A percentile compares a stretch with the other conserved stretches of the same genome.
Evolutionary conservation across 106 monocot species (phyloP).

Genomic region (Dioscorea zingiberensis): DNA sequence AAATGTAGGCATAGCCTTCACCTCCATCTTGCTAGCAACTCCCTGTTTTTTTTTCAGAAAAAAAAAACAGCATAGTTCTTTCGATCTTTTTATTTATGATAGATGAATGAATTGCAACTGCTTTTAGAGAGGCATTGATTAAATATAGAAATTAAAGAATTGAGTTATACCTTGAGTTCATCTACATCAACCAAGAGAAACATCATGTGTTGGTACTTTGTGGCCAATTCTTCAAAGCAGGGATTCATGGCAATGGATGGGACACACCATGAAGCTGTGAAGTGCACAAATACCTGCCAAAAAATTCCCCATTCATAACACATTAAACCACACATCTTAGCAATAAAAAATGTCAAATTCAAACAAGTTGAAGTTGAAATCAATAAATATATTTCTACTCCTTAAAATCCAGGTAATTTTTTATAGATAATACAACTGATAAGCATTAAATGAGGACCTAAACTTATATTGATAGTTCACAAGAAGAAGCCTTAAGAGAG

Average conservation of each 20-base stretch:
- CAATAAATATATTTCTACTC: too few relatives aligned
- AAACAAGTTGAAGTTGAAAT: background rate
- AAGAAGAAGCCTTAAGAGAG: constrained; percentile 1
- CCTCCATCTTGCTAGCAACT: constrained; percentile 62
- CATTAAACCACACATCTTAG: too few relatives aligned
- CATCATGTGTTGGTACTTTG: constrained; percentile 33
- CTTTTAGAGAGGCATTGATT: too few relatives aligned
- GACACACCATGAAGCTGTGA: constrained; percentile 79
- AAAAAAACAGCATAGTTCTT: too few relatives aligned
- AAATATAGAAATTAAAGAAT: too few relatives aligned
- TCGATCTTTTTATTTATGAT: too few relatives aligned
- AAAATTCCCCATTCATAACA: too few relatives aligned
- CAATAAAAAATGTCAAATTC: background rate
- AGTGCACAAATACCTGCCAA: constrained; percentile 57
- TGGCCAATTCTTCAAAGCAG: constrained; percentile 60
- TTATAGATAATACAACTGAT: too few relatives aligned
- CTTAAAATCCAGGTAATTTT: too few relatives aligned
- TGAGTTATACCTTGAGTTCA: constrained; percentile 54
- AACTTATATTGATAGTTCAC: background rate
- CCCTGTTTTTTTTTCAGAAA: constrained; percentile 20
- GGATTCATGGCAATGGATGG: constrained; percentile 84
- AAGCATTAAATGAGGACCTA: too few relatives aligned
- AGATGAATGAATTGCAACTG: too few relatives aligned
- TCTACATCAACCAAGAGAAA: constrained; percentile 84
- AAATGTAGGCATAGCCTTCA: constrained; percentile 94